Base-by-base conservation (phyloP, 257 asterid genomes). In the Leonotis leonurus region DNA sequence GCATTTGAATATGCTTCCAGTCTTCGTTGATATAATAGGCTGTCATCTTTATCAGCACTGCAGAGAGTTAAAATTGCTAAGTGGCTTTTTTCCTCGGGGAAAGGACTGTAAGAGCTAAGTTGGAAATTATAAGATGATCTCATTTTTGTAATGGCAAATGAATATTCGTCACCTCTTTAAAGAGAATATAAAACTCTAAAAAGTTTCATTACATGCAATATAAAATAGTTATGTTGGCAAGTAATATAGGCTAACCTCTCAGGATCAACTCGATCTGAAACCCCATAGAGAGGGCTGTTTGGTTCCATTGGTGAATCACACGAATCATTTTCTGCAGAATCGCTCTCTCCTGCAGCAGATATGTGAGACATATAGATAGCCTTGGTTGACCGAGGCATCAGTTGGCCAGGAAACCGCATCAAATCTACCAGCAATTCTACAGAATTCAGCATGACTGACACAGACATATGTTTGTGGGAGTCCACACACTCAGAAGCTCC, bases 261-360 rank as follows among this genome's bases (percentile, higher is more conserved):
- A 30, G 83, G 68, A 78, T 89, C 97, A 58, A 62, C 85, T 74
- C 83, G 73, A 66, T 93, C 99, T 6, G 97, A 69, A 73, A 81
- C 80, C 67, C 96, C 99, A 64, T 72, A 89, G 11, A 89, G 88
- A 57, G 99, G 99, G 77, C 99, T 93, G 69, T 93, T 89, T 50
- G 99, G 97, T 77, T 89, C 99, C 80, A 93, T 68, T 12, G 99
- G 99, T 27, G 99, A 93, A 85, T 93, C 99, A 56, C 97, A 93
- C 48, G 99, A 93, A 77, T 93, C 99, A 83, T 93, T 93, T 80
- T 93, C 99, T 60, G 99, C 99, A 73, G 97, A 89, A 66, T 93
- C 99, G 75, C 97, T 93, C 83, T 93, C 99, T 70, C 90, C 99
- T 6, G 97, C 94, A 73, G 86, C 96, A 75, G 94, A 85, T 64